Evolutionary conservation across 2,329 filamentous ascomycete species (phyloP).

Genomic region (Epichloe coenophiala): DNA sequence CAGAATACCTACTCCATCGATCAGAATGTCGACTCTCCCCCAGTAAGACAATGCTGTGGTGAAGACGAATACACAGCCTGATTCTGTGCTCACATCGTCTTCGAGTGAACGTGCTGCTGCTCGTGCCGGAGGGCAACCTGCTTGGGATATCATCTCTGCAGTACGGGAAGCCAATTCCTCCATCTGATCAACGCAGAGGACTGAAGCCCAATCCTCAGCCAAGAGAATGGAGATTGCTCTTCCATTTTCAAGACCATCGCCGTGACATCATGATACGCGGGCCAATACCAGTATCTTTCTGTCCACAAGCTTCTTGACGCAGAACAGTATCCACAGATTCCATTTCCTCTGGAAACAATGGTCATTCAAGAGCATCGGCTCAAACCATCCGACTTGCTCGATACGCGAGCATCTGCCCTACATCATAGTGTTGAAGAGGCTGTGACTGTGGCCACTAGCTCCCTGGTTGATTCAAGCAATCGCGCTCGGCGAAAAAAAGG

Average conservation of each 20-base stretch:
- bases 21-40: constrained; percentile 48
- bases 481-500: not conserved
- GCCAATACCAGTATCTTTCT: not conserved
- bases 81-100: constrained; percentile 40
- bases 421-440: not conserved
- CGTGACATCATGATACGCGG: constrained; percentile 12
- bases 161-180: constrained; percentile 36
- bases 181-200: constrained; percentile 45
- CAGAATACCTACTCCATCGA: constrained; percentile 51
- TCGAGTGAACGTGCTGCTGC: constrained; percentile 17
- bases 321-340: too few relatives aligned
- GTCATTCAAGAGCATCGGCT: too few relatives aligned
- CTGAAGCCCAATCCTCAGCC: constrained; percentile 41
- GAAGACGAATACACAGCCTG: constrained; percentile 34
- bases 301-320: too few relatives aligned
- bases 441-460: not conserved
- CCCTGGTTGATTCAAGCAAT: not conserved
- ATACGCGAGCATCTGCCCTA: not conserved
- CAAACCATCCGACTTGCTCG: too few relatives aligned
- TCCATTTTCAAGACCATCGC: constrained; percentile 47
- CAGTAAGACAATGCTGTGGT: constrained; percentile 30
- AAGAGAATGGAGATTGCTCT: constrained; percentile 44
- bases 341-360: too few relatives aligned
- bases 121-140: constrained; percentile 24
- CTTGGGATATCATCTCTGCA: constrained; percentile 26